These are phyloP conservation scores for Neurospora sp. DNA, from an alignment of 495 filamentous ascomycete species.

Conservation along the genomic window DNA sequence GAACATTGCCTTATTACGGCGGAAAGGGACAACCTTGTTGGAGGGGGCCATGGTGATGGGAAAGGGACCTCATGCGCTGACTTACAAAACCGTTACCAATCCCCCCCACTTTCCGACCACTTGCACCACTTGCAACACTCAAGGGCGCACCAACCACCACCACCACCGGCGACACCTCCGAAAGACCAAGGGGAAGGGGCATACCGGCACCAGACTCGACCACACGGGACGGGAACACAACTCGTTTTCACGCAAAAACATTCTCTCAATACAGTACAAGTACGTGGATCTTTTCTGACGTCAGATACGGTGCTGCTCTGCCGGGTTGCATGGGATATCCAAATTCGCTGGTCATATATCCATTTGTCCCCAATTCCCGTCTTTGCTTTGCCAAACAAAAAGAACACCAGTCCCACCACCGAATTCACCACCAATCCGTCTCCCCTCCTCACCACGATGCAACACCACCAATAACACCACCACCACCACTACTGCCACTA, in stretches of 20 bases:
- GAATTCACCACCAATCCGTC: neutral
- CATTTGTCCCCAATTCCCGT: neutral
- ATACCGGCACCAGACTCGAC: neutral
- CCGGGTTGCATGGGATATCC: neutral
- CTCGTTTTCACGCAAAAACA: neutral
- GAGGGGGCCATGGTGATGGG: neutral
- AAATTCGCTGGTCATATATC: neutral
- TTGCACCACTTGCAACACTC: neutral
- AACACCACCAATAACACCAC: neutral
- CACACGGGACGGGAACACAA: neutral
- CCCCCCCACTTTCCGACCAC: neutral
- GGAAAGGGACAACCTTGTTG: neutral
- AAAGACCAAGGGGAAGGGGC: neutral
- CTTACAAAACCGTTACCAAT: neutral
- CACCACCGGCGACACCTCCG: neutral
- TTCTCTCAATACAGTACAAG: neutral
- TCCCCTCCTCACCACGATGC: neutral
- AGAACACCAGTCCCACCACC: neutral
- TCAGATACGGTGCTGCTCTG: neutral
- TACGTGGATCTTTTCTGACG: neutral
- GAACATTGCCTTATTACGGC: neutral
- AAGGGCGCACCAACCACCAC: neutral
- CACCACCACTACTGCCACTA: neutral
- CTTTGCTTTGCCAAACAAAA: neutral
- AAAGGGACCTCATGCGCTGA: neutral